phyloP scores from a whole-genome alignment of 148 eudicot species.

The Selenicereus undatus region DNA sequence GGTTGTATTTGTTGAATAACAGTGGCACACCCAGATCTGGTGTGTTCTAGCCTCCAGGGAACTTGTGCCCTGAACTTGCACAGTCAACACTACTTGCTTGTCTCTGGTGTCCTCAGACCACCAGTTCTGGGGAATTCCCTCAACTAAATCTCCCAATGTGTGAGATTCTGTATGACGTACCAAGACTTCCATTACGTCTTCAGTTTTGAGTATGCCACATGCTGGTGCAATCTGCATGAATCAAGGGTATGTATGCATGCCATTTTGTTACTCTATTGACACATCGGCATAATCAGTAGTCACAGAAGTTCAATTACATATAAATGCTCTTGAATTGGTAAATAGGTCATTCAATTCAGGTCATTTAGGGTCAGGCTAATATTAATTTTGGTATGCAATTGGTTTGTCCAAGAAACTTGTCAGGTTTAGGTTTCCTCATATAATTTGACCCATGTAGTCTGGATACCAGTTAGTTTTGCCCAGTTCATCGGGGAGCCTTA shows the following conservation, averaged over 20 bases:
- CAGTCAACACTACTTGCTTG: constrained; percentile 54
- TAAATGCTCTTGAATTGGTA: not conserved
- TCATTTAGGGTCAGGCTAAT: not conserved
- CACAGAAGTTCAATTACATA: not conserved
- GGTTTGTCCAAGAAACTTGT: not conserved
- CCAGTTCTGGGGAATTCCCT: constrained; percentile 75
- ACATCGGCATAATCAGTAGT: not conserved
- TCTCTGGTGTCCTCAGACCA: constrained; percentile 78
- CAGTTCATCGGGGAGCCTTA: not conserved
- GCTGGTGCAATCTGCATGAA: constrained; percentile 70
- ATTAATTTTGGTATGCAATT: not conserved
- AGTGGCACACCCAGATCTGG: constrained; percentile 48
- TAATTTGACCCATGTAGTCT: not conserved
- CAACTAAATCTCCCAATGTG: constrained; percentile 58
- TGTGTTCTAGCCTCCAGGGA: constrained; percentile 49
- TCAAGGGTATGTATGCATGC: not conserved
- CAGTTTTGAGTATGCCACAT: constrained; percentile 62
- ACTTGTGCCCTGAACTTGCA: constrained; percentile 43
- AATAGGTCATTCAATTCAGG: not conserved
- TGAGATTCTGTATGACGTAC: constrained; percentile 67
- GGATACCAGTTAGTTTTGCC: not conserved
- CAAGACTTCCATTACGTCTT: constrained; percentile 54
- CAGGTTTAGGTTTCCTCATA: not conserved
- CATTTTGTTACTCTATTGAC: not conserved
- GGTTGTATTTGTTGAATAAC: constrained; percentile 47